These are phyloP conservation scores for Fusarium sp. DNA, from an alignment of 2,329 filamentous ascomycete genomes.

Conservation along the genomic window DNA sequence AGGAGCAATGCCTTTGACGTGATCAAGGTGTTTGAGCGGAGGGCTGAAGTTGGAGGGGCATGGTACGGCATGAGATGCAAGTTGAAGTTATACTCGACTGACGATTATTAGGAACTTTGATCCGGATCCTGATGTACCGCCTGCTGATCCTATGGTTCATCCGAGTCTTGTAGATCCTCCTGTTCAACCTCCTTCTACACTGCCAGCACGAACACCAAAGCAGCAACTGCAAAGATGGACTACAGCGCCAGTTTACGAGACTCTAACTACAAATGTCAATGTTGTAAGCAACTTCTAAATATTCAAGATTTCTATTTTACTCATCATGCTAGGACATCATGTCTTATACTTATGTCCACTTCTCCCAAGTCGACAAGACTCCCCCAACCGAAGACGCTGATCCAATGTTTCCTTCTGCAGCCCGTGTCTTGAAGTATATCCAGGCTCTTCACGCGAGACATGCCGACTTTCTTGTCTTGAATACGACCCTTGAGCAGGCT, in stretches of 20 bases:
- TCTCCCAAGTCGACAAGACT: slow-evolving; percentile 46
- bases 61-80: not conserved
- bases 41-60: slow-evolving; percentile 2
- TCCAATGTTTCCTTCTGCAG: slow-evolving; percentile 4
- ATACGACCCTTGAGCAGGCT: slow-evolving; percentile 67
- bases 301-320: not conserved
- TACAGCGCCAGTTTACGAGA: slow-evolving; percentile 56
- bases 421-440: slow-evolving; percentile 50
- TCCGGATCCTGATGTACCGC: not conserved
- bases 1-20: not conserved
- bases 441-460: not conserved
- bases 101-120: not conserved
- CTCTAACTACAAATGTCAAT: slow-evolving; percentile 68
- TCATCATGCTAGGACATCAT: not conserved
- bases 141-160: slow-evolving; percentile 1
- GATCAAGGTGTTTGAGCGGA: slow-evolving; percentile 2
- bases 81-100: not conserved
- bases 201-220: not conserved
- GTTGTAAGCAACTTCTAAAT: slow-evolving; percentile 16
- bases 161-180: slow-evolving; percentile 1
- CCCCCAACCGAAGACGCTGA: not conserved
- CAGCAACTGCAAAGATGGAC: slow-evolving; percentile 1
- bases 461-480: slow-evolving; percentile 48
- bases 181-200: not conserved
- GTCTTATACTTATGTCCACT: slow-evolving; percentile 61